These are phyloP conservation scores for Penicillium antarcticum DNA, from an alignment of 495 filamentous ascomycete species.

Conservation along the genomic window DNA sequence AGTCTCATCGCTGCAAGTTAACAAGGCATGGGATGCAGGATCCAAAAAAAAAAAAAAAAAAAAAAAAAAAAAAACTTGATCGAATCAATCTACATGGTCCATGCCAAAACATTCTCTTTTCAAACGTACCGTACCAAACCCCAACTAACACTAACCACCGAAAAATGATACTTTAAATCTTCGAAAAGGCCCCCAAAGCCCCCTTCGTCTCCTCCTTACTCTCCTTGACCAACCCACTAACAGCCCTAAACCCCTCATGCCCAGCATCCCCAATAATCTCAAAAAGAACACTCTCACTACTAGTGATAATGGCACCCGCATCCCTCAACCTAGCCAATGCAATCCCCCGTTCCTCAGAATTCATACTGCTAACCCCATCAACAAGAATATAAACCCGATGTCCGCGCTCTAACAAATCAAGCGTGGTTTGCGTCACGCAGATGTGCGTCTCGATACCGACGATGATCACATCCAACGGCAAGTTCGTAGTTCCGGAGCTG, in stretches of 20 bases:
- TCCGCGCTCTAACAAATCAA: slow-evolving; percentile 71
- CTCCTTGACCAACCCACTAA: slow-evolving; percentile 79
- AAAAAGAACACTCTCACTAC: slow-evolving; percentile 88
- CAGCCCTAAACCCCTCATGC: slow-evolving; percentile 63
- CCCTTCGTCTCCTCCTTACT: slow-evolving; percentile 61
- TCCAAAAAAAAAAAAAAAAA: background rate
- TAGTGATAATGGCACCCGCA: slow-evolving; percentile 78
- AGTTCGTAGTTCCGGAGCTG: too few relatives aligned
- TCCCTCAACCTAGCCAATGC: slow-evolving; percentile 71
- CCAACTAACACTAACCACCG: background rate
- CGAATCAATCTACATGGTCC: background rate
- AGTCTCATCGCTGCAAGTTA: background rate
- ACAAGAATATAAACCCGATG: slow-evolving; percentile 85
- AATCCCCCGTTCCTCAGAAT: slow-evolving; percentile 73
- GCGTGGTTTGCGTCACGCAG: slow-evolving; percentile 87
- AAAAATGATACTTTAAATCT: slow-evolving; percentile 55
- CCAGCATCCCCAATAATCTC: slow-evolving; percentile 88
- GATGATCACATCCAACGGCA: slow-evolving; percentile 34
- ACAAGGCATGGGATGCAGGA: background rate
- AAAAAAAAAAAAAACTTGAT: background rate
- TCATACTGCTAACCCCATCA: slow-evolving; percentile 88
- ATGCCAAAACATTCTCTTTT: background rate
- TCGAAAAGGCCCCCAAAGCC: slow-evolving; percentile 61
- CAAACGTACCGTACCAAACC: background rate
- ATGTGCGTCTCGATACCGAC: slow-evolving; percentile 94